Evolutionary conservation across 2,329 filamentous ascomycete species (phyloP), one percentile per base, ranked within the genome.

Genomic region (Aspergillus calidoustus): DNA sequence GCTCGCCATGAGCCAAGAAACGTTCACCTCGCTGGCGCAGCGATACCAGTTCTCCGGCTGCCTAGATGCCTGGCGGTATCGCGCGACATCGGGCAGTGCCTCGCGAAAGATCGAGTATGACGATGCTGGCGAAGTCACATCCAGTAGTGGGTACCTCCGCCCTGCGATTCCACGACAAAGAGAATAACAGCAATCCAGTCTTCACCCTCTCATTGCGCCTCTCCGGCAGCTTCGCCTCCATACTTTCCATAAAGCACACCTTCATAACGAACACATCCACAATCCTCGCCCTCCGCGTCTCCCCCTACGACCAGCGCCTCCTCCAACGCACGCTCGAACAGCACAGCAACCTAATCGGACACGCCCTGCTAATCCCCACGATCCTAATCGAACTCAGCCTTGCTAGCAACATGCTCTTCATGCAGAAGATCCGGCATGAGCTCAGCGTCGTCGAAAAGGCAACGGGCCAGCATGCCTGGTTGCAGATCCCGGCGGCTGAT

Each of bases 391-490:
- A 48, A 25, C 47, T 60, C 38, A 52, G 53, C 30, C 53, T 60
- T 2, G 31, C 34, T 1, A 51, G 31, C 3, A 60, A 60, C 25
- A 44, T 60, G 17, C 31, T 44, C 1, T 60, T 56, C 48, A 50
- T 60, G 53, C 58, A 60, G 13, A 56, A 56, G n/a, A 60, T 60
- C 30, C 58, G 58, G 2, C 58, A 55, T 7, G 53, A 60, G 44
- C 38, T 60, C 7, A 56, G 58, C 25, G 46, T 47, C n/a, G 50
- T 60, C 15, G 58, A 60, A n/a, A 60, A 60, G 17, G 58, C 58
- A 3, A 60, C 58, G 4, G 58, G 58, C 1, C 58, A 60, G 34
- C 58, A 60, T 9, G 58, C 43, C 22, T 60, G 58, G 58, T 46
- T 60, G 17, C 52, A 60, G 47, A 60, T 60, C 46, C 58, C 58